Evolutionary conservation across 2,329 filamentous ascomycete genomes (phyloP).

Genomic region (Verticillium albo-atrum): DNA sequence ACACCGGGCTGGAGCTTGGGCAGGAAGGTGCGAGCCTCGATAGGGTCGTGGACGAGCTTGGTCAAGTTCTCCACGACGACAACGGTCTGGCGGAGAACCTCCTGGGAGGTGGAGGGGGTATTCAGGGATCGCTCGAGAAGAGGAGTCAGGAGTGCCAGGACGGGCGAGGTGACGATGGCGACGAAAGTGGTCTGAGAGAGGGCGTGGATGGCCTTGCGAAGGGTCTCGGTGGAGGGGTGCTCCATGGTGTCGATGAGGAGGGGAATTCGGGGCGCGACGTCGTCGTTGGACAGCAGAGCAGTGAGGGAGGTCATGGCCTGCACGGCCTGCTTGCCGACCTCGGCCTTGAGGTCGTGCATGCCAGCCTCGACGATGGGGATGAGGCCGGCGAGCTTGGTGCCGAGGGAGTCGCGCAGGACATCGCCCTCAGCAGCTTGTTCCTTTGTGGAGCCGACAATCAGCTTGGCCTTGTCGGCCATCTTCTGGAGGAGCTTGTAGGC

Average conservation of each 20-base stretch:
- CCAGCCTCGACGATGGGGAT: conserved; percentile 88
- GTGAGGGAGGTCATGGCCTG: conserved; percentile 90
- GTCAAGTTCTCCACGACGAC: conserved; percentile 98
- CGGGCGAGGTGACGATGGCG: conserved; percentile 89
- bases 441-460: conserved; percentile 70
- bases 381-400: conserved; percentile 75
- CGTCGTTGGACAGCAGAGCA: conserved; percentile 89
- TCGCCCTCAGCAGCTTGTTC: conserved; percentile 88
- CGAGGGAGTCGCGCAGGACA: conserved; percentile 84
- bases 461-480: conserved; percentile 93
- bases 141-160: conserved; percentile 89
- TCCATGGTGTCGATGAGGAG: conserved; percentile 94
- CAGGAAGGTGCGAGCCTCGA: conserved; percentile 91
- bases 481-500: conserved; percentile 80
- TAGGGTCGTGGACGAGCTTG: conserved; percentile 91
- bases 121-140: conserved; percentile 92
- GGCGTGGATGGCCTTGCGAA: conserved; percentile 95
- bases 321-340: conserved; percentile 84
- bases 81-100: conserved; percentile 91
- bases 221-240: conserved; percentile 79
- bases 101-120: conserved; percentile 83
- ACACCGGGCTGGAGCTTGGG: conserved; percentile 94
- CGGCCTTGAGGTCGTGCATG: conserved; percentile 94
- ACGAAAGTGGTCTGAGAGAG: conserved; percentile 98
- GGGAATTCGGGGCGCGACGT: conserved; percentile 87